Conservation (phyloP, 768 basidiomycete genomes). For the Boletus subcaerulescens region DNA sequence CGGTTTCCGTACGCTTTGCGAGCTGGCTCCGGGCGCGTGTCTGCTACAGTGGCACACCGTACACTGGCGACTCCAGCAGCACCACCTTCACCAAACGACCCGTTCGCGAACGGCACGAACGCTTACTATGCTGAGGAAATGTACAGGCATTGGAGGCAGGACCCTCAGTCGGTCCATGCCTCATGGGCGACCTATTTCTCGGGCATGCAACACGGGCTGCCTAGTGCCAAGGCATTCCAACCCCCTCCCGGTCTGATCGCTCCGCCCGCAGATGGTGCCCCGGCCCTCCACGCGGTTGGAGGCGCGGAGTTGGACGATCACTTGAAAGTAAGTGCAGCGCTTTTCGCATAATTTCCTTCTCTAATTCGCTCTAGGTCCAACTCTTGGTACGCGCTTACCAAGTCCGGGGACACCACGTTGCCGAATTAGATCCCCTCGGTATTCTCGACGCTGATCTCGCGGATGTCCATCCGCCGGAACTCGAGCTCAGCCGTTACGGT, state of each 20-base stretch:
- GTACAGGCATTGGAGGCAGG: constrained; percentile 89
- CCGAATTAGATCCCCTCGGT: constrained; percentile 93
- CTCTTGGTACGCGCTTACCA: constrained; percentile 97
- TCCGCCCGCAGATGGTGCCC: constrained; percentile 74
- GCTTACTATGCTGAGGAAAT: constrained; percentile 96
- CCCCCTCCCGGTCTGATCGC: constrained; percentile 76
- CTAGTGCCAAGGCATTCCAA: constrained; percentile 77
- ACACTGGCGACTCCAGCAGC: constrained; percentile 47
- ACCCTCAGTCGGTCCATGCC: constrained; percentile 87
- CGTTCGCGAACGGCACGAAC: constrained; percentile 93
- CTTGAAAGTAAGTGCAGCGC: constrained; percentile 64
- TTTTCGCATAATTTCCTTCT: neutral
- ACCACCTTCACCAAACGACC: constrained; percentile 73
- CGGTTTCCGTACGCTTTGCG: constrained; percentile 33
- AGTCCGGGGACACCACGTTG: constrained; percentile 96
- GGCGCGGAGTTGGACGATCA: constrained; percentile 88
- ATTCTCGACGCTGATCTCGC: constrained; percentile 88
- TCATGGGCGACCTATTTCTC: constrained; percentile 96
- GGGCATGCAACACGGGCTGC: constrained; percentile 85
- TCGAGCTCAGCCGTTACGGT: constrained; percentile 91
- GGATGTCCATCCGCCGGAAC: constrained; percentile 76
- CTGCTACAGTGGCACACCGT: constrained; percentile 25
- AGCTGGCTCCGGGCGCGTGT: constrained; percentile 15
- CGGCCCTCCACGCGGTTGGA: constrained; percentile 62
- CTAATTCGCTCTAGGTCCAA: constrained; percentile 66